Evolutionary conservation across 2,329 filamentous ascomycete species (phyloP).

Genomic region (Fusarium staphyleae): DNA sequence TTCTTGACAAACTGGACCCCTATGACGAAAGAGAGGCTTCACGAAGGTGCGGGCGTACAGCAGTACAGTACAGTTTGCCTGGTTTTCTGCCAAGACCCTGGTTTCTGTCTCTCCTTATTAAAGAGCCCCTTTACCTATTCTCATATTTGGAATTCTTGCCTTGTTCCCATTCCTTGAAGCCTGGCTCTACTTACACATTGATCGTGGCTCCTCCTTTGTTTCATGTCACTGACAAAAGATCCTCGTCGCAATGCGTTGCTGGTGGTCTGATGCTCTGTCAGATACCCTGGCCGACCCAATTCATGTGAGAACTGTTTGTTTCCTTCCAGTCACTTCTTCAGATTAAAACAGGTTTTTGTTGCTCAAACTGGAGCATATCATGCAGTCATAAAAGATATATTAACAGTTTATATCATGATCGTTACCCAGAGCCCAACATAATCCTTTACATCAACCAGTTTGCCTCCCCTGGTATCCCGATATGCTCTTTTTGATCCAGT

Average conservation of each 20-base stretch:
- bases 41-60: too few relatives aligned
- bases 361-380: neutral
- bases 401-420: neutral
- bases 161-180: neutral
- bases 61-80: too few relatives aligned
- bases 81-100: too few relatives aligned
- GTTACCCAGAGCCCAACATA: conserved; percentile 1
- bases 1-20: conserved; percentile 26
- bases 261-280: conserved; percentile 11
- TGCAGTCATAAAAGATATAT: neutral
- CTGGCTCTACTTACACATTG: neutral
- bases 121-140: neutral
- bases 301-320: neutral
- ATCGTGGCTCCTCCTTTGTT: conserved; percentile 3
- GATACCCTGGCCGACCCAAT: neutral
- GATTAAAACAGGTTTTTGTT: neutral
- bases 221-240: neutral
- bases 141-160: neutral
- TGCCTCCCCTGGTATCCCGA: neutral
- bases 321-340: conserved; percentile 3
- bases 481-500: conserved; percentile 14
- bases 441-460: neutral
- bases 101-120: too few relatives aligned
- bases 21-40: conserved; percentile 13
- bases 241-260: conserved; percentile 16